A percentile compares a stretch with the other conserved stretches of the same genome.
Conservation (phyloP, 805 yeast species). For the Saturnispora hagleri region DNA sequence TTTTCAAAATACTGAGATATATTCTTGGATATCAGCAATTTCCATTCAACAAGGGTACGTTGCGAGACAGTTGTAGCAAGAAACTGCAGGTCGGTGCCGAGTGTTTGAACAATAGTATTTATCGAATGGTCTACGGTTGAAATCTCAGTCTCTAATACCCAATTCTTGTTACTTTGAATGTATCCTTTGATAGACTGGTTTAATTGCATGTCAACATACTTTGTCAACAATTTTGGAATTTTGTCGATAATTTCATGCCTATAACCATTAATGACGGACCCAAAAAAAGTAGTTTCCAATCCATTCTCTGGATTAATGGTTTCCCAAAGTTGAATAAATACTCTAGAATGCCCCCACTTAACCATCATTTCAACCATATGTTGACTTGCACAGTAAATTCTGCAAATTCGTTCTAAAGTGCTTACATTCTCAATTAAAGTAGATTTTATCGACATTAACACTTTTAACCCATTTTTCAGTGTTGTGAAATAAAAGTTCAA, state of each 20-base stretch:
- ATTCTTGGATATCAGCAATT: slow-evolving; percentile 19
- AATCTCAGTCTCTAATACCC: slow-evolving; percentile 15
- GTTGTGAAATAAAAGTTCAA: slow-evolving; percentile 42
- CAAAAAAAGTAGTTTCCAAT: slow-evolving; percentile 31
- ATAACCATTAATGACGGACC: slow-evolving; percentile 34
- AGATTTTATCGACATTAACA: slow-evolving; percentile 31
- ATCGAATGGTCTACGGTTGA: slow-evolving; percentile 15
- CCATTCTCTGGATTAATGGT: slow-evolving; percentile 16
- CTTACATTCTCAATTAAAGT: slow-evolving; percentile 16
- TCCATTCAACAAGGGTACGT: slow-evolving; percentile 23
- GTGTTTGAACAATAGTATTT: slow-evolving; percentile 17
- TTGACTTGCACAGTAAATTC: slow-evolving; percentile 30
- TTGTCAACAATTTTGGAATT: slow-evolving; percentile 23
- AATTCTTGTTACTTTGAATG: slow-evolving; percentile 23
- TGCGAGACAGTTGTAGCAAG: slow-evolving; percentile 25
- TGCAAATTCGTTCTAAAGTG: slow-evolving; percentile 31
- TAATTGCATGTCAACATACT: slow-evolving; percentile 29
- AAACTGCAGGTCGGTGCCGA: slow-evolving; percentile 24
- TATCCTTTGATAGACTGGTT: slow-evolving; percentile 30
- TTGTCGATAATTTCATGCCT: slow-evolving; percentile 22
- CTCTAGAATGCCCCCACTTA: slow-evolving; percentile 34
- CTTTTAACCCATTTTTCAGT: slow-evolving; percentile 33
- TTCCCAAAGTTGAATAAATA: slow-evolving; percentile 36
- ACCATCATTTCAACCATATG: slow-evolving; percentile 31
- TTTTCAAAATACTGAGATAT: slow-evolving; percentile 31